Conservation (phyloP, 306 rosid species). For the Glycyrrhiza uralensis region DNA sequence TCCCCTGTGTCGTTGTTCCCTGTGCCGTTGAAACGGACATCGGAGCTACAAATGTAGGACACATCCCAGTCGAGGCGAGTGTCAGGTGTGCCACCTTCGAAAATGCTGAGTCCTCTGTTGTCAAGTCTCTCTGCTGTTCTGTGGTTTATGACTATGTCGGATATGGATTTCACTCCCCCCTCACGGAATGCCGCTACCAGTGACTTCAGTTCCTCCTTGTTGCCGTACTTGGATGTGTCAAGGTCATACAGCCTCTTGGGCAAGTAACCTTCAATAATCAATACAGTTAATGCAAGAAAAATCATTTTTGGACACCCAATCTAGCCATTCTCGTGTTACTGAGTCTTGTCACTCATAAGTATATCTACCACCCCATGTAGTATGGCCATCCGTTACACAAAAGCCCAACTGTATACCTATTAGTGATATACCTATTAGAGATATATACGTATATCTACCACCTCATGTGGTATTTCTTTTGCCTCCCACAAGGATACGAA, state of each 20-base stretch:
- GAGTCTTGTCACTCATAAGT: too few relatives aligned
- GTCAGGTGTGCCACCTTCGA: slow-evolving; percentile 77
- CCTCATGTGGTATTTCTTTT: too few relatives aligned
- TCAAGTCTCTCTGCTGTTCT: slow-evolving; percentile 63
- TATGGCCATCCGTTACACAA: too few relatives aligned
- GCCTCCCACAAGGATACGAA: too few relatives aligned
- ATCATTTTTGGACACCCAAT: too few relatives aligned
- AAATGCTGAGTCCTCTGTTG: slow-evolving; percentile 51
- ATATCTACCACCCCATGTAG: too few relatives aligned
- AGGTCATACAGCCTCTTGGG: slow-evolving; percentile 78
- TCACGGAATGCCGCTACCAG: slow-evolving; percentile 39
- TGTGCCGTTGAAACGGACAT: slow-evolving; percentile 43
- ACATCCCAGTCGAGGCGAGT: slow-evolving; percentile 60
- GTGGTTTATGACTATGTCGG: slow-evolving; percentile 79
- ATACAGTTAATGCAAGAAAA: too few relatives aligned
- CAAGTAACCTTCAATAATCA: slow-evolving; percentile 50
- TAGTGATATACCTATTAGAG: too few relatives aligned
- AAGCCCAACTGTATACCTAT: too few relatives aligned
- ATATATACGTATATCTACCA: too few relatives aligned
- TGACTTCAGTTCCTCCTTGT: slow-evolving; percentile 49
- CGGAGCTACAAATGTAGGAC: slow-evolving; percentile 52
- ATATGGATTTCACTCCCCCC: slow-evolving; percentile 49
- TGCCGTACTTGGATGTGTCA: slow-evolving; percentile 59
- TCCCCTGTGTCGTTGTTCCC: slow-evolving; percentile 59
- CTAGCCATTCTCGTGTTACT: too few relatives aligned